Evolutionary conservation across 805 yeast species (phyloP), one percentile per base, ranked within the genome.

Genomic region (Spathaspora arborariae): DNA sequence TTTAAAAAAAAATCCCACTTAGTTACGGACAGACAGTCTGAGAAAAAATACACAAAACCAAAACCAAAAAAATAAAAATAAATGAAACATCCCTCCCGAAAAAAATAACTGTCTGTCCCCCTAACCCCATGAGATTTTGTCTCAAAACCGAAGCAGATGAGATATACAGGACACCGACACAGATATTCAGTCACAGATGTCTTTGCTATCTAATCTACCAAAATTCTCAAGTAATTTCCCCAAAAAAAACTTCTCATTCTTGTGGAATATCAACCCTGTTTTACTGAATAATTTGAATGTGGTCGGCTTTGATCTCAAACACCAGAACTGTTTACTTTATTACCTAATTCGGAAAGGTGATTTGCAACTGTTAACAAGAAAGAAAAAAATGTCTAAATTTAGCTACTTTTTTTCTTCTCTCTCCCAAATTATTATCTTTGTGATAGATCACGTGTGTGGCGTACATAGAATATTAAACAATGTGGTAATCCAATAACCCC

Each of bases 331-430:
- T 43, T 43, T 44, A 26, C 26, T 13, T 39, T 39, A 20, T 13
- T 39, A 15, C 47, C 43, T 7, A 39, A 44, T 44, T 21, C 19
- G 43, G 47, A 6, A 30, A 30, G n/a, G 35, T 30, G 35, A 30
- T 30, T 30, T 30, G 35, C 35, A 30, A 30, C 35, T 30, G 35
- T 15, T 3, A 30, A 8, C 10, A 4, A 24, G 11, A 24, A 5
- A 5, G 11, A 24, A 24, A 24, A 24, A 24, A 24, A 24, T n/a
- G 11, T 30, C 35, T 30, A 30, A 30, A 13, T 30, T 30, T 30
- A 30, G 35, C 3, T 30, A 30, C 35, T 13, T 7, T 27, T 27
- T 6, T 30, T 30, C 8, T 30, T 7, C 9, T 22, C 26, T 22
- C 26, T 22, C 9, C 9, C 26, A 7, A n/a, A n/a, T 22, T 22